These are phyloP conservation scores for Lactarius tabidus DNA, from an alignment of 768 basidiomycete genomes.

Conservation along the genomic window DNA sequence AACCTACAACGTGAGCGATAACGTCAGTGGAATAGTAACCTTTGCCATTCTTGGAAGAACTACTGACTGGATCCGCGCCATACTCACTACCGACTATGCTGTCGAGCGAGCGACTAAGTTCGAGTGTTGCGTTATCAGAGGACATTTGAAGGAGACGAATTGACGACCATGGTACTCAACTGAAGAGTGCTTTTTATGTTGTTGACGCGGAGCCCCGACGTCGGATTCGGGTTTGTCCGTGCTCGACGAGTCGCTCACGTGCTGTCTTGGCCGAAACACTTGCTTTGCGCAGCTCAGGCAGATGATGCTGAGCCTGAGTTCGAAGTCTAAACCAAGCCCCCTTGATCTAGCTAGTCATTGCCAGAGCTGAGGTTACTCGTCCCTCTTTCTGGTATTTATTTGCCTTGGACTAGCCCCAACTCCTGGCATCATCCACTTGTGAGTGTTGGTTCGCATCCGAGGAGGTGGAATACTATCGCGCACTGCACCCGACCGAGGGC, in stretches of 20 bases:
- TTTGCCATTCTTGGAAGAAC: neutral
- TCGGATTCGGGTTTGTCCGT: neutral
- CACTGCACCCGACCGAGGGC: neutral
- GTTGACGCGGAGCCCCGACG: neutral
- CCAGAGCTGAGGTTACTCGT: too few species aligned
- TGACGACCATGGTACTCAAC: neutral
- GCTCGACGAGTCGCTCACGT: neutral
- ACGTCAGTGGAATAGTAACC: neutral
- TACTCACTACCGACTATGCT: neutral
- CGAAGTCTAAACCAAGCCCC: neutral
- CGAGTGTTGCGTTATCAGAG: neutral
- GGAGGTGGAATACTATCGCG: neutral
- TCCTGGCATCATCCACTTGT: neutral
- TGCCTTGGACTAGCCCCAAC: neutral
- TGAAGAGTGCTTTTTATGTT: neutral
- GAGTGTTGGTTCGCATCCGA: neutral
- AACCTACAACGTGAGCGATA: conserved; percentile 45
- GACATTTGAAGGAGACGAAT: neutral
- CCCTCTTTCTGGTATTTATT: neutral
- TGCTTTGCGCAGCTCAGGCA: neutral
- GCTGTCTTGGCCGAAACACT: neutral
- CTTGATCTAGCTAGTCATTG: neutral
- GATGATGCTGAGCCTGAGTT: neutral
- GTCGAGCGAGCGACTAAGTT: neutral
- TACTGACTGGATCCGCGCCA: neutral